Evolutionary conservation across 2,329 filamentous ascomycete genomes (phyloP).

Genomic region (Colletotrichum noveboracense): DNA sequence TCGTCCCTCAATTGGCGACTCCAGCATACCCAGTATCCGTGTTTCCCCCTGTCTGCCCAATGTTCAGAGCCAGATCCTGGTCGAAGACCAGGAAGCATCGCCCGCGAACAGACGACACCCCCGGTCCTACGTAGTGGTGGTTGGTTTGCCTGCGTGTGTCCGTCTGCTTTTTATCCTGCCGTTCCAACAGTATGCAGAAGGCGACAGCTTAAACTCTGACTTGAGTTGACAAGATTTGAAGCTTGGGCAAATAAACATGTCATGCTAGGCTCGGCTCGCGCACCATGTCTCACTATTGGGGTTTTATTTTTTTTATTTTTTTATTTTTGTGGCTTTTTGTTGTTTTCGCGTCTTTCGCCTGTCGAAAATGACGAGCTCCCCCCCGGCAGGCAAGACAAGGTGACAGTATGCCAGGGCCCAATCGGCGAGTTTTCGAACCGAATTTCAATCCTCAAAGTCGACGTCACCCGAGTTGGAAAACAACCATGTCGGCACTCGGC

Average conservation of each 20-base stretch:
- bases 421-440: background rate
- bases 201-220: background rate
- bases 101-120: background rate
- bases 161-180: background rate
- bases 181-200: background rate
- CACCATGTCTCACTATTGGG: background rate
- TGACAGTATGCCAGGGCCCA: background rate
- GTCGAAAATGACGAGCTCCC: background rate
- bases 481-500: background rate
- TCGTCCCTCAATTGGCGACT: background rate
- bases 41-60: background rate
- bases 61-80: constrained; percentile 2
- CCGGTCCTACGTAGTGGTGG: background rate
- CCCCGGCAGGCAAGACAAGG: background rate
- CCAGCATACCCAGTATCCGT: background rate
- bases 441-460: background rate
- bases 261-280: background rate
- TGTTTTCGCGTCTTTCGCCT: background rate
- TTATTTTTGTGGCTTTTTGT: background rate
- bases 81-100: background rate
- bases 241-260: background rate
- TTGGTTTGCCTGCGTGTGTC: background rate
- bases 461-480: background rate
- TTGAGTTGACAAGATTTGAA: background rate
- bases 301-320: background rate